phyloP scores from a whole-genome alignment of 208 protist genomes.

The Leishmania braziliensis region DNA sequence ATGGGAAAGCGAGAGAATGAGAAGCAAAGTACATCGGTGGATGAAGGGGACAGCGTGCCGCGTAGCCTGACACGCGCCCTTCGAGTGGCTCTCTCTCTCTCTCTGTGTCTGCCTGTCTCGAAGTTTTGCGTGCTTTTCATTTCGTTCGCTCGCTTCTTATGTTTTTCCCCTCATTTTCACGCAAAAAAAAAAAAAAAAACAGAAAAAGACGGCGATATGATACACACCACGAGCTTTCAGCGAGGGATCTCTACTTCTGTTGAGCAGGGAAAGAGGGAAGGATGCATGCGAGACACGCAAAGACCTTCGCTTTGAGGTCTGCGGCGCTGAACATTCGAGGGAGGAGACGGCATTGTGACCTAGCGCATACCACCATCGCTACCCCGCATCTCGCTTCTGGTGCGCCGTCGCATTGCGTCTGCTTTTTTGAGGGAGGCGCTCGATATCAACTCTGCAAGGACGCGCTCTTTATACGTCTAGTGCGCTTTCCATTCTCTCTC shows the following conservation, averaged over 20 bases:
- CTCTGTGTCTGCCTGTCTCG: neutral
- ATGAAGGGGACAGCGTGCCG: conserved; percentile 33
- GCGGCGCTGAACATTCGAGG: neutral
- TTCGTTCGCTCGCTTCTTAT: conserved; percentile 6
- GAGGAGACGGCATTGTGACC: neutral
- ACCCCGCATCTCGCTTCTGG: neutral
- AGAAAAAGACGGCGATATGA: too few relatives aligned
- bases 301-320: neutral
- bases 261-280: neutral
- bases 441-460: neutral
- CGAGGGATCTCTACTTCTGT: too few relatives aligned
- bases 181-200: neutral
- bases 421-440: neutral
- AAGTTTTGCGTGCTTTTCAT: neutral
- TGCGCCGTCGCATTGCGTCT: neutral
- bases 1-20: neutral
- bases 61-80: conserved; percentile 2
- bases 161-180: neutral
- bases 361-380: neutral
- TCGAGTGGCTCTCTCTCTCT: neutral
- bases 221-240: too few relatives aligned
- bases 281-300: neutral
- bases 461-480: neutral
- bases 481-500: neutral
- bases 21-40: neutral